Base-by-base conservation (phyloP, 2,329 filamentous ascomycete genomes). In the Didymella glomerata region DNA sequence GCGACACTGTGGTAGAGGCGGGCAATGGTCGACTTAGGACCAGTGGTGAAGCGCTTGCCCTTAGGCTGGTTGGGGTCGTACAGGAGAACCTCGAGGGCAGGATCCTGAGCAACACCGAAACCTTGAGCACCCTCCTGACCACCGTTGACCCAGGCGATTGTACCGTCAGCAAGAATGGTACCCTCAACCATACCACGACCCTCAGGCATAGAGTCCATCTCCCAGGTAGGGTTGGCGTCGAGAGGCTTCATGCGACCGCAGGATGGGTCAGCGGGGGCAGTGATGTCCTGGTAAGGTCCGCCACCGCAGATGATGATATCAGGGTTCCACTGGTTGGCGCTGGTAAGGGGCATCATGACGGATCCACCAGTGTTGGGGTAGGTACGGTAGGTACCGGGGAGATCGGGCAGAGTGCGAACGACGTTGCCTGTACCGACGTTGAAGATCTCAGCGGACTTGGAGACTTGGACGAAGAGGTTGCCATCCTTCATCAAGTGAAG, bases 81-180 rank as follows among this genome's bases (percentile, higher is more conserved):
- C 48, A 88, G 78, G 22, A 88, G 79, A 36, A 85, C 84, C 60
- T 85, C 81, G 20, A 83, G 74, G 18, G 85, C 82, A 16, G 86
- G 85, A 32, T 82, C 72, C 14, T 77, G 76, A 30, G 84, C 85
- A 50, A 88, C 76, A 34, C 82, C 84, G 71, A 88, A 88, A 16
- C 86, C 86, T 76, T 88, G 85, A 28, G 84, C 82, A 61, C 86
- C 86, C 58, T 77, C 75, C 60, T 83, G 83, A 66, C 81, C 84
- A 57, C 86, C 86, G 68, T 88, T 88, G 57, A 87, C 75, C 80
- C 83, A 87, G 50, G 97, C 72, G 40, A 86, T 80, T 2, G 82
- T 87, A 36, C 86, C 86, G 65, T 89, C 86, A 8, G 86, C 82
- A 36, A 88, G 81, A 11, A 87, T 77, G 36, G 83, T 82, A 28